Base-by-base conservation (phyloP, 1,284 basidiomycete genomes). In the Acaromyces ingoldii region DNA sequence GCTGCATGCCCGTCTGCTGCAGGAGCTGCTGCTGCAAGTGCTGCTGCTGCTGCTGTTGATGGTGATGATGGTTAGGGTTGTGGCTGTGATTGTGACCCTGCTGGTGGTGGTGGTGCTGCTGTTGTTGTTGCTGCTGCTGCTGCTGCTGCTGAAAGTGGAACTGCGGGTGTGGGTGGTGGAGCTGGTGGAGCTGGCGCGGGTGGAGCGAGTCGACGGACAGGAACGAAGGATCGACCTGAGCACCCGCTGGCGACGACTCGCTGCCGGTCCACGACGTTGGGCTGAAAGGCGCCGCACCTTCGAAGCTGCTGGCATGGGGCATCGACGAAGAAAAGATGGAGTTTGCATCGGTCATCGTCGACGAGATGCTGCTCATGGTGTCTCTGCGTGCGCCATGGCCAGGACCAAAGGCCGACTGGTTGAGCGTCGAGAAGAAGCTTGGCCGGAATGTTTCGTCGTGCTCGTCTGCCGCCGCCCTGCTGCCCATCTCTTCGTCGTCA, bases 91-190 rank as follows among this genome's bases (percentile, higher is more conserved):
- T n/a, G n/a, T n/a, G n/a, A 34, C 19, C 33, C 19, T 34, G 33
- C 19, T 34, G 33, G 19, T 34, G 33, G 19, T 34, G 33, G 17
- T 40, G 38, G 28, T 40, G 38, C 17, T 40, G 38, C 7, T 40
- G 38, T 19, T 40, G 38, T 19, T 40, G 38, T 40, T 40, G 38
- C 13, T 34, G 33, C n/a, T 44, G 41, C 9, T 46, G 44, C 15
- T 29, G 29, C 9, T 24, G 31, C 13, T 31, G 30, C 25, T 47
- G 44, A 29, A 26, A 17, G 4, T 46, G 44, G 19, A 29, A 13
- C 5, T 24, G 4, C 42, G 10, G 22, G 13, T 6, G 22, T 15
- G 11, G 22, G 13, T 41, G 22, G 21, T 25, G 39, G 6, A 6
- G 6, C 17, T 31, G 43, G n/a, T 26, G 43, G 13, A 19, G n/a